Evolutionary conservation across 2,329 filamentous ascomycete genomes (phyloP), one percentile per base, ranked within the genome.

Genomic region (Tolypocladium paradoxum): DNA sequence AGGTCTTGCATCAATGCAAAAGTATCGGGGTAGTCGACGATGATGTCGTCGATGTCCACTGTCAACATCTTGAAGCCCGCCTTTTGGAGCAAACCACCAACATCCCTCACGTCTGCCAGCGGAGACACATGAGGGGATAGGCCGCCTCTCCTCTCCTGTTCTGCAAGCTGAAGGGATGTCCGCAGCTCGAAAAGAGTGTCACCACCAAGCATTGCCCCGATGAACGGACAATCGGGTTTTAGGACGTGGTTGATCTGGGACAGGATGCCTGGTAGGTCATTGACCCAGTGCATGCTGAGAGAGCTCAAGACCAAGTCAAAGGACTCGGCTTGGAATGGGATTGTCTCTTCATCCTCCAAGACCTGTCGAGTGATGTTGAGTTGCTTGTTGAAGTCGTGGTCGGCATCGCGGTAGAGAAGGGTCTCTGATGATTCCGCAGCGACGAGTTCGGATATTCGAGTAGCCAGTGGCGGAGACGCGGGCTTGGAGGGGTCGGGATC

Each of bases 51-150:
- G 16, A 99, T 85, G 63, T 99, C 93, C 1, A 99, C 90, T 0
- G 95, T 99, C 61, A 97, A 76, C 75, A 99, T 87, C 69, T 91
- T 95, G 75, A 97, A 99, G 20, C 91, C 90, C 0, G 92, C 88
- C 57, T 85, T 84, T 60, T 88, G 87, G 57, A 99, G 73, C 52
- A 99, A 73, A 2, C 90, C 91, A 2, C 93, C 93, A 1, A 97
- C 81, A 65, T 99, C 95, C 20, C 88, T 80, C 11, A 96, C 90
- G 68, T 99, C 91, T 0, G 92, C 93, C 22, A 99, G 71, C 3
- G 93, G 93, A 4, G 90, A 96, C 27, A 96, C 86, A 64, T 92
- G 90, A 2, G 90, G 91, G 7, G 87, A 88, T 49, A 99, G 87
- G 31, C 93, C 93, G n/a, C 93, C 93, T 22, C 88, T 79, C 18